phyloP scores from a whole-genome alignment of 306 rosid genomes.

The Fragaria nilgerrensis region DNA sequence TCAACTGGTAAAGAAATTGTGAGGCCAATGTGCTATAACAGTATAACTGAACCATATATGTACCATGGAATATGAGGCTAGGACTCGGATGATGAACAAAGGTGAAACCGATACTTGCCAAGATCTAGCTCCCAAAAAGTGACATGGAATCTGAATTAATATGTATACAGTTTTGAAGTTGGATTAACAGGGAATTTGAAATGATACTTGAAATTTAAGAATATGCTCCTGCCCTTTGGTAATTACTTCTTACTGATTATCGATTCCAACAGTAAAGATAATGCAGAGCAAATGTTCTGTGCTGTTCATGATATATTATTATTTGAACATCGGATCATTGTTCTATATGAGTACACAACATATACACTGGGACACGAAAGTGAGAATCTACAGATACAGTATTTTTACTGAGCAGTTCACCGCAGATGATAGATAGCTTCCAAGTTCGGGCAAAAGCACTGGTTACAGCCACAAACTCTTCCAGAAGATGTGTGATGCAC shows the following conservation, averaged over 20 bases:
- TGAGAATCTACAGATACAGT: neutral
- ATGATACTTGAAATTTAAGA: neutral
- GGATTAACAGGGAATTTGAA: too few relatives aligned
- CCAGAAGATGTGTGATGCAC: neutral
- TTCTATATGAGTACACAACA: neutral
- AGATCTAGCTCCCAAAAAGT: too few relatives aligned
- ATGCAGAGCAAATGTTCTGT: neutral
- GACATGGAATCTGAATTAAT: too few relatives aligned
- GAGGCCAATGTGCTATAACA: too few relatives aligned
- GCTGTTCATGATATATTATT: neutral
- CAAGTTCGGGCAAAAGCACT: neutral
- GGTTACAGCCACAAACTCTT: neutral
- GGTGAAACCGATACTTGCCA: neutral
- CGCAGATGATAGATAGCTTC: neutral
- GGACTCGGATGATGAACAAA: neutral
- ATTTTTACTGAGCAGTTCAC: neutral
- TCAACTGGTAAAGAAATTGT: neutral
- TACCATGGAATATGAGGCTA: too few relatives aligned
- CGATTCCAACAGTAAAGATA: neutral
- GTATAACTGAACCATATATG: neutral
- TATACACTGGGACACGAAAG: neutral
- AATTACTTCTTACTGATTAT: neutral
- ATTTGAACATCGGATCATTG: neutral
- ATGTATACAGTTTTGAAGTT: too few relatives aligned
- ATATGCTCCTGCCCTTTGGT: neutral